Evolutionary conservation across 2,329 filamentous ascomycete species (phyloP), one percentile per base, ranked within the genome.

Genomic region (Xylaria sp.): DNA sequence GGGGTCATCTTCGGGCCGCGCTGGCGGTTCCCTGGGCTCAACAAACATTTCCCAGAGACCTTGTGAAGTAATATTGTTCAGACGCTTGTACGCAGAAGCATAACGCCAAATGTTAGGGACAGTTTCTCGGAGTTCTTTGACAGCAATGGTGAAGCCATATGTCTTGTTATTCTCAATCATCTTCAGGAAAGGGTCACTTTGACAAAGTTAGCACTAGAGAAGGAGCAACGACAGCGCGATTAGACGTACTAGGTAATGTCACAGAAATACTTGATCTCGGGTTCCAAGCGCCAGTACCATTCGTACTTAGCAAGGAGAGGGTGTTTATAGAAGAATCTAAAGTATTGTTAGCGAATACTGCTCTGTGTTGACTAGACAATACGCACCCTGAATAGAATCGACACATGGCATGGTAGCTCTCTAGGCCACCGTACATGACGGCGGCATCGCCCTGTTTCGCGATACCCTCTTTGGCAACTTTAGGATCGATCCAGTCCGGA

Each of bases 261-360:
- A 82, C 96, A 99, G 84, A 99, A 99, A 84, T 98, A 99, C 84
- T 95, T 98, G 88, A 99, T 98, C 83, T 99, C 96, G 73, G 96
- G 96, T 86, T 99, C 96, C 76, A 99, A 86, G 72, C 96, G 94
- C 96, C 96, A 99, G 85, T 99, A 99, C 96, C 96, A 99, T 79
- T 98, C 94, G 83, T 98, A 99, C 82, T 98, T 98, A 79, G 92
- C 89, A 55, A 99, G 88, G 41, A 98, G 88, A 73, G 94, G 92
- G 80, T 99, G 96, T 81, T 98, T 97, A 86, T 96, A 99, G 84
- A 99, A 99, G 83, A 97, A 96, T 52, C 94, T 88, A 71, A 5
- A 9, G 8, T 18, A n/a, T 15, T 3, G 54, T 71, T 67, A 71
- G 66, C 46, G 48, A 28, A n/a, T 2, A 32, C 10, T 25, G 13